Base-by-base conservation (phyloP, 73 alveolate species). In the Paramecium caudatum region DNA sequence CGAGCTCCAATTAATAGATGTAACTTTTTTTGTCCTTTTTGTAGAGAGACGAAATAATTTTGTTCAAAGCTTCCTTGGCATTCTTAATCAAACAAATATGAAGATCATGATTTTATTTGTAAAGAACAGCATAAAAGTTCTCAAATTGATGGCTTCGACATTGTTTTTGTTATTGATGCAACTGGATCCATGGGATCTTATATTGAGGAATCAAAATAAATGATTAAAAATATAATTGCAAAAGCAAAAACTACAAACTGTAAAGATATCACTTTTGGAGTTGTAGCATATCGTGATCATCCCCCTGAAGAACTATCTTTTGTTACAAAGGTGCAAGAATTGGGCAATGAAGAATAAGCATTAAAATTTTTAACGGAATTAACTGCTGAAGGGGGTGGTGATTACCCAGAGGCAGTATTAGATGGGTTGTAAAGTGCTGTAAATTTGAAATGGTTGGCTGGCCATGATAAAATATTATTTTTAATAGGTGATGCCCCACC, bases 341-440 rank as follows among this genome's bases (percentile, higher is more conserved):
- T 70, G 13, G 27, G 34, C 1, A 16, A 23, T 4, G 17, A 17
- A n/a, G 4, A 12, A 0, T 6, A 4, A 3, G 80, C 49, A 0
- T 15, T 81, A 0, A 1, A 9, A 0, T 32, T 39, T 36, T 27
- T 69, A 69, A 17, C 21, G 6, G 7, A 21, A 13, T 36, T 69
- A 36, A 15, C 7, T 4, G 62, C 87, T 5, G 68, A 39, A 30
- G 55, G 65, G 33, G 87, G 87, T 30, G 87, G 68, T 12, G 87
- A 69, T 69, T n/a, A 36, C 17, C 87, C 87, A 32, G 87, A 69
- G 15, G 87, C 87, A 4, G 62, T 69, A 6, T 69, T 69, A 27
- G 87, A 69, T 69, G 87, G 87, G 9, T 17, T 69, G 5, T 4
- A 36, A 12, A 27, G 23, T 19, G 21, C 63, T 30, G 10, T 16